Base-by-base conservation (phyloP, 139 green algal species). In the Pseudopediastrum boryanum region DNA sequence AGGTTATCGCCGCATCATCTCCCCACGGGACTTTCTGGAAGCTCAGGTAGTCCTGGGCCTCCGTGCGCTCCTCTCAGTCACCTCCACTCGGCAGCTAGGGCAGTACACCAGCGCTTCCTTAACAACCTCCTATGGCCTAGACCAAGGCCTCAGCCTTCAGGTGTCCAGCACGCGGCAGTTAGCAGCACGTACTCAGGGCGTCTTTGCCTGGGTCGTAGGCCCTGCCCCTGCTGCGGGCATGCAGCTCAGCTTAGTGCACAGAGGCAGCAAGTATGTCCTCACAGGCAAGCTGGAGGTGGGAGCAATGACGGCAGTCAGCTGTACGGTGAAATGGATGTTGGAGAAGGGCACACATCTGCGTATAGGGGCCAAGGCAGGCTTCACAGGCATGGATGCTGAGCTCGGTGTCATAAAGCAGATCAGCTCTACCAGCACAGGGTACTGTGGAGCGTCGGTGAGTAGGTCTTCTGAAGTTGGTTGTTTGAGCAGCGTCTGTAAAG, bases 361-460 rank as follows among this genome's bases (percentile, higher is more conserved):
- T 81, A 2, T 61, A 71, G 25, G 10, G 66, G 8, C 46, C 52
- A 6, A 85, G 25, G 5, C 80, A 81, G 84, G 84, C 29, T 76
- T 64, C 69, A 86, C 58, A 19, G 86, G 83, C 25, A 71, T 88
- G 19, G 86, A 91, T 64, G 48, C 85, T 56, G 86, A 91, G 73
- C 65, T 91, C 21, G 86, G 86, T 0, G 10, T 84, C 8, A 25
- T 27, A 0, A 48, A 65, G n/a, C 39, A 52, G 36, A 46, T 85
- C 1, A 59, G 69, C 39, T 50, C 59, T 48, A 44, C 31, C 46
- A 68, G 52, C n/a, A 65, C 9, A 9, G 6, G 70, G 58, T 83
- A 75, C 33, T 43, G 70, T 31, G 62, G 66, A 0, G 51, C 77
- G 33, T 50, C 41, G 3, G 62, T 81, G 2, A 69, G 75, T 44